These are phyloP conservation scores for Senna tora DNA, from an alignment of 306 rosid genomes.

Conservation along the genomic window DNA sequence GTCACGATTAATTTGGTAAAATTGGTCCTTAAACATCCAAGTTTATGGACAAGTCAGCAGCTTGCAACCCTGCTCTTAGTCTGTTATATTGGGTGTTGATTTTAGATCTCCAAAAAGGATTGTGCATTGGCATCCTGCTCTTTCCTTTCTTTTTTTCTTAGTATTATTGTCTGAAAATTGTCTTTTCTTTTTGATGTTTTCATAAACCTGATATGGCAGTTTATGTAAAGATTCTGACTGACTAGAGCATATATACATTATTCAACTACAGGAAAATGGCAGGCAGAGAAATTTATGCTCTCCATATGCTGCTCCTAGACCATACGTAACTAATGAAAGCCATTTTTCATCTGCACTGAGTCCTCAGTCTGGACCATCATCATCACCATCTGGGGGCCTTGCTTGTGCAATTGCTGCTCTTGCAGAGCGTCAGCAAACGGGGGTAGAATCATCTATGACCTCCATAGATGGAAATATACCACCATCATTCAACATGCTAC, in stretches of 20 bases:
- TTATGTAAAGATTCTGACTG: constrained; percentile 35
- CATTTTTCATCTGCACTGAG: constrained; percentile 49
- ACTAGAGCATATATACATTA: constrained; percentile 4
- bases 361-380: constrained; percentile 63
- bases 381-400: constrained; percentile 90
- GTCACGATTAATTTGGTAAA: not conserved
- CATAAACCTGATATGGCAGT: not conserved
- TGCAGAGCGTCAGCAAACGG: constrained; percentile 90
- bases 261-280: constrained; percentile 71
- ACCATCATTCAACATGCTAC: constrained; percentile 52
- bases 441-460: constrained; percentile 61
- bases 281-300: constrained; percentile 57
- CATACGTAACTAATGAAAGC: constrained; percentile 47
- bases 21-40: not conserved
- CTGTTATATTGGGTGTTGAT: not conserved
- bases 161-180: not conserved
- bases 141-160: not conserved
- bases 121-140: not conserved
- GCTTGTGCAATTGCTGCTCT: constrained; percentile 98
- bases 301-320: constrained; percentile 57
- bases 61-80: constrained; percentile 1
- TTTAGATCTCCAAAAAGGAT: not conserved
- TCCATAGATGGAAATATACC: constrained; percentile 51
- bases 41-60: not conserved
- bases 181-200: not conserved